Evolutionary conservation across 345 rosid genomes (phyloP), one percentile per base, ranked within the genome.

Genomic region (Eucalyptus pauciflora): DNA sequence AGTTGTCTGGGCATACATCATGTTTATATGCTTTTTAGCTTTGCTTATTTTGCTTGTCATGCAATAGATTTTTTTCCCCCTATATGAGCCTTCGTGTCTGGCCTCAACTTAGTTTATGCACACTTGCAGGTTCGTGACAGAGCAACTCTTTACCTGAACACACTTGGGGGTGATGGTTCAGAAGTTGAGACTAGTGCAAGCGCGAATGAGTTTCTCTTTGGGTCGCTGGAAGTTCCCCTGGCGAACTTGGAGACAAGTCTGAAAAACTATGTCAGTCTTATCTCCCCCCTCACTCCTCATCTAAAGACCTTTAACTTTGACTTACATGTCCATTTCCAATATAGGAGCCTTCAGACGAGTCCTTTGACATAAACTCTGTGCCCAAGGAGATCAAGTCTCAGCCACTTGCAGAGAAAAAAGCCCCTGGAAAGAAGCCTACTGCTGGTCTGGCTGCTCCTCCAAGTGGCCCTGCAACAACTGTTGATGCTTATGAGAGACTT

Each of bases 401-500:
- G 94, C 96, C 98, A 81, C 98, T 95, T 88, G 94, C 96, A 7
- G 99, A 97, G 93, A 97, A 97, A 95, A 98, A 96, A 92, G 97
- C 97, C 85, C 95, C 97, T 11, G 97, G 99, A 85, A 97, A 96
- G 91, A 98, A 76, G 85, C 48, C 95, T 95, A 95, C 97, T 64
- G 85, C 96, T 89, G 98, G 98, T 91, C 96, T 98, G 85, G 97
- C 95, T 93, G 97, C 95, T 43, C 96, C 96, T 85, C 94, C 93
- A 86, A 87, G 90, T 87, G 96, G 94, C 52, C 95, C 97, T 88
- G 90, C 94, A 71, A 93, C 98, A 87, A 93, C 98, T 88, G 92
- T 92, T 91, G 99, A 96, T 92, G 94, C 97, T 50, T 97, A 94
- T 90, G 98, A 97, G 91, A 97, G 86, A 91, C 94, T 97, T 86